Evolutionary conservation across 129 eudicot species (phyloP).

Genomic region (Gnaphalium uliginosum): DNA sequence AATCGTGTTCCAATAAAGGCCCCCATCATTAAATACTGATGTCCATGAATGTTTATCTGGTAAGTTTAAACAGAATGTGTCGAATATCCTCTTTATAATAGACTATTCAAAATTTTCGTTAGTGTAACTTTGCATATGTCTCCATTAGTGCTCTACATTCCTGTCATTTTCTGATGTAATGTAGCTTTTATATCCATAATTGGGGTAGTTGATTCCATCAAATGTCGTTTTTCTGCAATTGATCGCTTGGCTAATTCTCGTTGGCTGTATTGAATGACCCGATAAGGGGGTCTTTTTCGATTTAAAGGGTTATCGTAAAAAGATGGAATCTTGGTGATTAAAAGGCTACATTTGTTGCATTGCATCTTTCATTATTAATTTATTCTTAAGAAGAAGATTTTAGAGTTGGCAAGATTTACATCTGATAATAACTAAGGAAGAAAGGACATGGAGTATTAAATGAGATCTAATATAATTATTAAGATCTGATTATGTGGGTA

Average conservation of each 20-base stretch:
- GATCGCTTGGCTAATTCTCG: background rate
- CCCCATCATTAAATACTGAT: slow-evolving; percentile 31
- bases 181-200: background rate
- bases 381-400: too few relatives aligned
- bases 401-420: background rate
- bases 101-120: background rate
- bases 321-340: background rate
- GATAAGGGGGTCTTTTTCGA: background rate
- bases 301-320: background rate
- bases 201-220: background rate
- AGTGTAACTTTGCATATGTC: background rate
- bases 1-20: slow-evolving; percentile 27
- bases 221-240: background rate
- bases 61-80: background rate
- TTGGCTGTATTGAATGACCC: background rate
- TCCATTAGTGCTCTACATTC: background rate
- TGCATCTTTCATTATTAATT: background rate
- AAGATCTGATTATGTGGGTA: slow-evolving; percentile 37
- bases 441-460: background rate
- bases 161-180: background rate
- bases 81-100: background rate
- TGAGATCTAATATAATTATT: background rate
- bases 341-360: background rate
- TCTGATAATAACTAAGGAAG: background rate
- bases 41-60: slow-evolving; percentile 19